Evolutionary conservation across 768 basidiomycete genomes (phyloP), one percentile per base, ranked within the genome.

Genomic region (Psilocybe cyanescens): DNA sequence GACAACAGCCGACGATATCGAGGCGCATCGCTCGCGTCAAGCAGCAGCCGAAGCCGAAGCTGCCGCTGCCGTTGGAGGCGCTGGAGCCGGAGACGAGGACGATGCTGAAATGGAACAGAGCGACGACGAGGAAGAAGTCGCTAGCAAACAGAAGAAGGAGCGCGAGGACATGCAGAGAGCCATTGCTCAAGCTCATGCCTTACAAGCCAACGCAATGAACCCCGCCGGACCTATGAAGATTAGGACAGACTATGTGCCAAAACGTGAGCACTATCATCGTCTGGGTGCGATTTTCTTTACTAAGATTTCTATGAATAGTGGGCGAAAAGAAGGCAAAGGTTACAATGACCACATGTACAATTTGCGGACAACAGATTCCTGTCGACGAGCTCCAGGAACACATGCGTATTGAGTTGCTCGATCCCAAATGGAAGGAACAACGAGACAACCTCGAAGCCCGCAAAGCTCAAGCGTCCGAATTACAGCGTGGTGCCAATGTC

Each of bases 371-470:
- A 74, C 91, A 95, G 75, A 92, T 99, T 39, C 90, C 97, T 29
- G 90, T 96, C 68, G 92, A 97, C 76, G 97, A 99, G 73, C 79
- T 99, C 48, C 87, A 97, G 67, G 96, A 99, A 72, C 97, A 99
- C 74, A 95, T 98, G 87, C 93, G 97, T 68, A 99, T 99, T 71
- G 97, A 99, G 73, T 76, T 98, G 63, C 85, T 99, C 67, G 97
- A 99, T 76, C 97, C 97, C 45, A 88, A 90, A 73, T 99, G 97
- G 96, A 98, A 98, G 75, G 94, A 95, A 64, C 94, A 97, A 73
- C 91, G 97, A 65, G 91, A 95, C 69, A 84, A 78, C 9, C 77
- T 96, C 68, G 97, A 99, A 73, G 85, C 90, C 35, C 91, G 96
- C 73, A 94, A 94, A 71, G 91, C 92, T 4, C 91, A 94, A 71